A percentile compares a stretch with the other conserved stretches of the same genome.
Conservation (phyloP, 1,139 yeast genomes). For the Magnusiomyces sp. region DNA sequence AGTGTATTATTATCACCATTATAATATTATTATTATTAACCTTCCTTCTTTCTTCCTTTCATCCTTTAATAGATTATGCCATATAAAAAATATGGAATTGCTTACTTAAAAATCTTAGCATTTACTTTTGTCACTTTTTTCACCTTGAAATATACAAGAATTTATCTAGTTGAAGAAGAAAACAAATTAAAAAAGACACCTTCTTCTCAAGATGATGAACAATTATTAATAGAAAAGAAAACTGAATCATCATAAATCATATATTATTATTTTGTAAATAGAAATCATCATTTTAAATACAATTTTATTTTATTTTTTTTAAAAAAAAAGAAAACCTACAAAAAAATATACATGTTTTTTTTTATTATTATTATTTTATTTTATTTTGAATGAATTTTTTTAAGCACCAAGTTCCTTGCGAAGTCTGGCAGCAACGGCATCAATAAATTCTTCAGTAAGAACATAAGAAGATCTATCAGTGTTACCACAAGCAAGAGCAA, state of each 20-base stretch:
- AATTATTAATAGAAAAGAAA: too few relatives aligned
- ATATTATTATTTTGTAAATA: too few relatives aligned
- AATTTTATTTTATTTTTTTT: background rate
- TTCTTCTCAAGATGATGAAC: too few relatives aligned
- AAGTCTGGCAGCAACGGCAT: conserved; percentile 58
- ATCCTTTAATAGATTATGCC: too few relatives aligned
- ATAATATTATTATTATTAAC: too few relatives aligned
- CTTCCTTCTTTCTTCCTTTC: too few relatives aligned
- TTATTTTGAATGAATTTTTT: background rate
- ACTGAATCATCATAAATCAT: too few relatives aligned
- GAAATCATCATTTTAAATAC: too few relatives aligned
- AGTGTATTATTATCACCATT: too few relatives aligned
- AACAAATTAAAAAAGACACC: too few relatives aligned
- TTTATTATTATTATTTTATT: background rate
- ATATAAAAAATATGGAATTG: conserved; percentile 10
- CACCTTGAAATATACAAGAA: conserved; percentile 12
- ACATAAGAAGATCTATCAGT: conserved; percentile 74
- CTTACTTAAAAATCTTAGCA: conserved; percentile 11
- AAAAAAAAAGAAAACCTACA: background rate
- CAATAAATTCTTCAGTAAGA: conserved; percentile 84
- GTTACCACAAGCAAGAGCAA: conserved; percentile 81
- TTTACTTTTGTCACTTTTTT: conserved; percentile 10
- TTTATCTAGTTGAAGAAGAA: conserved; percentile 12
- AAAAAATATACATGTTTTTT: background rate
- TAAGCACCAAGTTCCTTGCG: conserved; percentile 23